These are phyloP conservation scores for Ogataea trehaloabstinens DNA, from an alignment of 805 yeast genomes.

Conservation along the genomic window DNA sequence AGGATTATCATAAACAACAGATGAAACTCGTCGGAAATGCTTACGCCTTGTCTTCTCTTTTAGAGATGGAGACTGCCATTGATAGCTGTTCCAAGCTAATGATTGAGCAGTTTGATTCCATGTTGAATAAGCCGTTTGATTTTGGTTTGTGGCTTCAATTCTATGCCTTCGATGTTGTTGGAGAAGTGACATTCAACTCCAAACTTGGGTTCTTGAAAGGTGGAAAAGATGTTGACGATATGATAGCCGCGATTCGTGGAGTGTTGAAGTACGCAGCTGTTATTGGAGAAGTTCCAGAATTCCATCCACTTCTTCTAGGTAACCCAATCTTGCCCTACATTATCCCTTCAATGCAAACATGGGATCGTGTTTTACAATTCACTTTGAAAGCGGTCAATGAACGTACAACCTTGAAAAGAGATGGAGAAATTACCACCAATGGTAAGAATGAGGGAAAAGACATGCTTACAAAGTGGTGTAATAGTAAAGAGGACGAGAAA, in stretches of 20 bases:
- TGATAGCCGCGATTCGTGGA: constrained; percentile 16
- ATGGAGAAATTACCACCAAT: constrained; percentile 15
- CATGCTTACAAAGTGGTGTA: constrained; percentile 19
- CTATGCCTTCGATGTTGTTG: constrained; percentile 20
- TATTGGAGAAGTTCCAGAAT: constrained; percentile 16
- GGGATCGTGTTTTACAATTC: constrained; percentile 16
- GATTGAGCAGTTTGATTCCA: constrained; percentile 8
- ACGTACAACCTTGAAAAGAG: constrained; percentile 14
- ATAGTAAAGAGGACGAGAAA: constrained; percentile 14
- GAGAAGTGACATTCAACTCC: constrained; percentile 16
- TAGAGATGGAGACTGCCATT: constrained; percentile 16
- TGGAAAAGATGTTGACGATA: constrained; percentile 15
- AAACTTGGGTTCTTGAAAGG: constrained; percentile 14
- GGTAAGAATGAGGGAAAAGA: constrained; percentile 16
- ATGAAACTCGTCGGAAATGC: constrained; percentile 17
- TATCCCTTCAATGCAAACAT: constrained; percentile 17
- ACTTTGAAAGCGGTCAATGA: constrained; percentile 14
- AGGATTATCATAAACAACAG: constrained; percentile 15
- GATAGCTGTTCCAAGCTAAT: constrained; percentile 15
- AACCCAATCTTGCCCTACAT: constrained; percentile 16
- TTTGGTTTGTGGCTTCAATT: constrained; percentile 18
- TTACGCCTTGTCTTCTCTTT: constrained; percentile 13
- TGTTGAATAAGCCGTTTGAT: constrained; percentile 6
- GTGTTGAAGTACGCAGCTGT: constrained; percentile 14
- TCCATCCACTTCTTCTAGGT: constrained; percentile 14